Evolutionary conservation across 2,329 filamentous ascomycete genomes (phyloP).

Genomic region (Fonsecaea nubica): DNA sequence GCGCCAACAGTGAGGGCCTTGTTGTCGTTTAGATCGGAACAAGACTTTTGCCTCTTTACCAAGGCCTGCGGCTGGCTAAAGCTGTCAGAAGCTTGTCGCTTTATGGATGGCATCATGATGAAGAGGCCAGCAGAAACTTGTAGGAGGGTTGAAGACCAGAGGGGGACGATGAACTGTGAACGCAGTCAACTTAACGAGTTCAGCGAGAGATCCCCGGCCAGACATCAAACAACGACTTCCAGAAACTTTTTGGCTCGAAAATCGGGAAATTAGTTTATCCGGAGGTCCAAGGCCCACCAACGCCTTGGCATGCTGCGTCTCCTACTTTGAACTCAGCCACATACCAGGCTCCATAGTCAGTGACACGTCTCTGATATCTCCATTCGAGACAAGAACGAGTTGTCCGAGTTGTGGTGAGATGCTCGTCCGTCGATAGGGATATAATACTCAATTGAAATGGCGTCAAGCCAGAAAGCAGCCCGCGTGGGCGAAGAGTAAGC

Average conservation of each 20-base stretch:
- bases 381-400: neutral
- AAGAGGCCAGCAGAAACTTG: slow-evolving; percentile 5
- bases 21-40: slow-evolving; percentile 61
- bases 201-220: slow-evolving; percentile 24
- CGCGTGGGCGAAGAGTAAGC: slow-evolving; percentile 77
- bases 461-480: slow-evolving; percentile 64
- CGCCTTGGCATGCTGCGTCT: slow-evolving; percentile 2
- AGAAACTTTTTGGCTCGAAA: slow-evolving; percentile 25
- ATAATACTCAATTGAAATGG: slow-evolving; percentile 25
- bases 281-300: neutral
- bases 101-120: slow-evolving; percentile 80
- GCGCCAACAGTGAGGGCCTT: slow-evolving; percentile 65
- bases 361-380: neutral
- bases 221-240: slow-evolving; percentile 30
- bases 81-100: slow-evolving; percentile 85
- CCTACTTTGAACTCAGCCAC: neutral
- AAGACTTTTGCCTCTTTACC: slow-evolving; percentile 86
- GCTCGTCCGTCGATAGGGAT: slow-evolving; percentile 1
- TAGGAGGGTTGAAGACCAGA: slow-evolving; percentile 12
- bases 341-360: neutral
- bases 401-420: slow-evolving; percentile 17
- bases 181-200: slow-evolving; percentile 11
- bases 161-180: slow-evolving; percentile 30
- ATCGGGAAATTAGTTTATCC: slow-evolving; percentile 17
- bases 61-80: slow-evolving; percentile 80